Base-by-base conservation (phyloP, 2,329 filamentous ascomycete species). In the Claviceps monticola region DNA sequence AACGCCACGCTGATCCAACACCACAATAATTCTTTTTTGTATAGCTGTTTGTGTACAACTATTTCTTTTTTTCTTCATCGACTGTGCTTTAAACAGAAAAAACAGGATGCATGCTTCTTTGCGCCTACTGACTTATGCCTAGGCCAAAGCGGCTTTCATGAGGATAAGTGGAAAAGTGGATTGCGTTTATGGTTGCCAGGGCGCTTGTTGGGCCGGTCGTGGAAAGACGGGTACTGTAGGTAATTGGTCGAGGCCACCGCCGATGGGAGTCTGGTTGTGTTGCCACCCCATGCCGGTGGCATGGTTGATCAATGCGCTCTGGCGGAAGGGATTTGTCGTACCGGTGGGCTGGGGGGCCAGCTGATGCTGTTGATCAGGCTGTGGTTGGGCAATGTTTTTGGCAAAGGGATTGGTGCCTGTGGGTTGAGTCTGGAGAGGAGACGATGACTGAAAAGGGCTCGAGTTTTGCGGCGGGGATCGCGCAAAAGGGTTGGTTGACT, bases 251-350 rank as follows among this genome's bases (percentile, higher is more conserved):
- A 93, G 64, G 7, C 82, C 84, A 4, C 89, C 88, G 56, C 95
- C 86, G 4, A 93, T 91, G 8, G 84, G 79, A 61, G 87, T 80
- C 57, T 84, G 82, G 55, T 80, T 79, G 56, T 84, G 78, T 65
- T 96, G 90, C 88, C 93, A 97, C 1, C 88, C 88, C 66, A 87
- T 76, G 1, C 91, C 90, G 0, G 89, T 95, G 56, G 82, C 76
- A 61, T 95, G 89, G 62, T 95, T 93, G 50, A 95, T 83, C 65
- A 96, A 95, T 4, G 84, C 82, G 46, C 86, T 88, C 63, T 97
- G 89, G 16, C 93, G 80, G 76, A 97, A 97, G 0, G 93, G 93
- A 61, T 98, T 98, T 2, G 90, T 96, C 61, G 80, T 88, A 8
- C 89, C 90, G 0, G 90, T 96, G 1, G 84, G 78, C 61, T 91